A percentile compares a stretch with the other conserved stretches of the same genome.
phyloP scores from a whole-genome alignment of 768 basidiomycete species.

The Leucocoprinus sp. region DNA sequence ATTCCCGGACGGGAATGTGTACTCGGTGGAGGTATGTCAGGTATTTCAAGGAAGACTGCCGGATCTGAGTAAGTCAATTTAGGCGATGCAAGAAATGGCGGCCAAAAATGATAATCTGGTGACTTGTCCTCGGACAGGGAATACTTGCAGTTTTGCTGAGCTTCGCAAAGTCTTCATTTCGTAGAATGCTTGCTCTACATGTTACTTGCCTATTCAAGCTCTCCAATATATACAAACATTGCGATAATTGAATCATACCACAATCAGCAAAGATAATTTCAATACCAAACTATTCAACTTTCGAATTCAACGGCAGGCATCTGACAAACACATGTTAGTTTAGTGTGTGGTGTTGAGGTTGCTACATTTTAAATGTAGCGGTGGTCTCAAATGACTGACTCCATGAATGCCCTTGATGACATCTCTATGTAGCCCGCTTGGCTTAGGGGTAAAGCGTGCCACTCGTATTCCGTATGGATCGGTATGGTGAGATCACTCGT shows the following conservation, averaged over 20 bases:
- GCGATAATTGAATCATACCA: too few relatives aligned
- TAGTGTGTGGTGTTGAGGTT: too few relatives aligned
- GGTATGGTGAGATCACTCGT: conserved; percentile 32
- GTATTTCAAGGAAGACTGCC: conserved; percentile 5
- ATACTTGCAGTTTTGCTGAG: conserved; percentile 52
- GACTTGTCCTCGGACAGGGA: conserved; percentile 73
- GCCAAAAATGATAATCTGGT: conserved; percentile 69
- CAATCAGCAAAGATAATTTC: too few relatives aligned
- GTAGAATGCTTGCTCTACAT: conserved; percentile 26
- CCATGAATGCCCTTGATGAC: too few relatives aligned
- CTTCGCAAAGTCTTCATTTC: conserved; percentile 90
- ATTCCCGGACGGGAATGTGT: conserved; percentile 86
- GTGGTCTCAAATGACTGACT: too few relatives aligned
- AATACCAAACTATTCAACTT: too few relatives aligned
- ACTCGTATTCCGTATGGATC: conserved; percentile 30
- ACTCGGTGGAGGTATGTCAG: conserved; percentile 75
- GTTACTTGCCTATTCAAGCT: too few relatives aligned
- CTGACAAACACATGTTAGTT: too few relatives aligned
- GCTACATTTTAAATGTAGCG: too few relatives aligned
- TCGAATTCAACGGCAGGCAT: too few relatives aligned
- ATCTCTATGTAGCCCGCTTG: too few relatives aligned
- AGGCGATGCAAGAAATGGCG: conserved; percentile 88
- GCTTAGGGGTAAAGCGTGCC: conserved; percentile 52
- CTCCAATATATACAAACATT: too few relatives aligned
- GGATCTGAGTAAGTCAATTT: conserved; percentile 15